phyloP scores from a whole-genome alignment of 495 filamentous ascomycete genomes.

The Penicillium malachiteum region DNA sequence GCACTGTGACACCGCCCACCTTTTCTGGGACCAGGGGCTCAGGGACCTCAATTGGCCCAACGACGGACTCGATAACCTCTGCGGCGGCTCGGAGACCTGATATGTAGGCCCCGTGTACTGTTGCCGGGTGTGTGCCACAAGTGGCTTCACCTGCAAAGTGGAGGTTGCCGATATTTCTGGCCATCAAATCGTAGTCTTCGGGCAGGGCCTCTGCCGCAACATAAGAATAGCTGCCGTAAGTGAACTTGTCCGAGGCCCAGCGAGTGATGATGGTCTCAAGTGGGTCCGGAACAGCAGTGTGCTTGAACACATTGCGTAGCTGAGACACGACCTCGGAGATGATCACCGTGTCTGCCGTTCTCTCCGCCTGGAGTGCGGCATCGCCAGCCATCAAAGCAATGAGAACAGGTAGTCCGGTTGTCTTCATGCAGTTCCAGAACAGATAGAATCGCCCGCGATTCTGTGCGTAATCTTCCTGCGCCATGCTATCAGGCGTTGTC shows the following conservation, averaged over 20 bases:
- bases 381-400: conserved; percentile 96
- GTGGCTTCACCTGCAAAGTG: conserved; percentile 98
- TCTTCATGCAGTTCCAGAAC: conserved; percentile 94
- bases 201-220: conserved; percentile 75
- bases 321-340: conserved; percentile 76
- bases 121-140: conserved; percentile 91
- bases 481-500: conserved; percentile 48
- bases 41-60: conserved; percentile 78
- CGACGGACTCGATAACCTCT: conserved; percentile 73
- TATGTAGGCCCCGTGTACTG: conserved; percentile 94
- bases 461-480: conserved; percentile 60
- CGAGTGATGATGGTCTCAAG: conserved; percentile 89
- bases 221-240: conserved; percentile 90
- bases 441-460: conserved; percentile 87
- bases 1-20: conserved; percentile 20
- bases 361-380: conserved; percentile 85
- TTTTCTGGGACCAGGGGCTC: conserved; percentile 73
- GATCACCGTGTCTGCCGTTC: conserved; percentile 66
- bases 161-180: conserved; percentile 77
- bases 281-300: conserved; percentile 66
- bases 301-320: conserved; percentile 64
- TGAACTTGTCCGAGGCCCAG: conserved; percentile 87
- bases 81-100: conserved; percentile 86
- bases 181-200: conserved; percentile 93
- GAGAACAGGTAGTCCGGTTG: conserved; percentile 80